These are phyloP conservation scores for Hymenoscyphus repandus DNA, from an alignment of 2,329 filamentous ascomycete genomes.

Conservation along the genomic window DNA sequence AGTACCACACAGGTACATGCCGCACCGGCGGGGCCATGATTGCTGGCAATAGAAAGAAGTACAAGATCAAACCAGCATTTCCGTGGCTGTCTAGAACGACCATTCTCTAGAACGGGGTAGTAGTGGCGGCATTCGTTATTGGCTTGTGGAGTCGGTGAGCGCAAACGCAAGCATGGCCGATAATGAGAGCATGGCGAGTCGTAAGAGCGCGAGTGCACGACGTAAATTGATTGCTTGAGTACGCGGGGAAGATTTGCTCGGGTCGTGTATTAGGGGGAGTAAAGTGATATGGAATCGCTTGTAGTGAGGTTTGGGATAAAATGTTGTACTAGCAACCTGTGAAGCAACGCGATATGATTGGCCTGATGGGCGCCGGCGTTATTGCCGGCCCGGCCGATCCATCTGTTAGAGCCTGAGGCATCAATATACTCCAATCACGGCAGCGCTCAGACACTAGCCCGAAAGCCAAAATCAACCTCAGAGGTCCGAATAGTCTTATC, in stretches of 20 bases:
- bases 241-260: background rate
- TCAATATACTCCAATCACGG: background rate
- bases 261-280: background rate
- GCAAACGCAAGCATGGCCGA: background rate
- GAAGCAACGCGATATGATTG: background rate
- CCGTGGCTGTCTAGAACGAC: background rate
- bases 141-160: no score
- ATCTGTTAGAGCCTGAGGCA: background rate
- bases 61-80: background rate
- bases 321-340: background rate
- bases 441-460: background rate
- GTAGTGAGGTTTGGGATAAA: background rate
- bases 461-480: slow-evolving; percentile 1
- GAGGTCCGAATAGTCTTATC: no score
- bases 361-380: background rate
- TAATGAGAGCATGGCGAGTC: background rate
- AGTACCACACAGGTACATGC: background rate
- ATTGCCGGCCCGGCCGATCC: background rate
- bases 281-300: background rate
- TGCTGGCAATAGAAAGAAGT: background rate
- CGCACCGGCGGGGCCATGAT: background rate
- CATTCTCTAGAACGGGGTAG: no score
- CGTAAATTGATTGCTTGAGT: slow-evolving; percentile 1
- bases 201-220: background rate
- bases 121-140: no score